Evolutionary conservation across 2,329 filamentous ascomycete genomes (phyloP), one percentile per base, ranked within the genome.

Genomic region (Diplodia sapinea): DNA sequence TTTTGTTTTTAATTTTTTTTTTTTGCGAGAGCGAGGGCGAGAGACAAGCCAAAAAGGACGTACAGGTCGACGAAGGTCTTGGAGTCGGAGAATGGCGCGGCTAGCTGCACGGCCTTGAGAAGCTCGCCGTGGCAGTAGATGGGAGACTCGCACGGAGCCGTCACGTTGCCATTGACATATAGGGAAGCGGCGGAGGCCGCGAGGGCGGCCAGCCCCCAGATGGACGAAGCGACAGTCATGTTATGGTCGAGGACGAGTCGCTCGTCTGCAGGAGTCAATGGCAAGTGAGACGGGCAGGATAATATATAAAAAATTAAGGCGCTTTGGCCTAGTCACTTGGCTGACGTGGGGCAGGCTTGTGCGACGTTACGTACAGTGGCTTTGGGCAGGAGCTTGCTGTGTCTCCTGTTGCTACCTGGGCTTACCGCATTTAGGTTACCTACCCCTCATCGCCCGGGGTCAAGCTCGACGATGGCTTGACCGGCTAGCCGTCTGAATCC

Each of bases 41-140:
- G 23, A 26, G 23, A 26, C 23, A 26, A 26, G 23, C 2, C 23
- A 4, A 11, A 31, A 26, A 20, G 15, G 11, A 61, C 65, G 57
- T 23, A 67, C 68, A 79, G 76, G 70, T 91, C 89, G 52, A 91
- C 89, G 74, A 90, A 91, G 0, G 88, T 90, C 82, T 91, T 91
- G 69, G 88, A 90, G 78, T 91, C 89, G 15, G 81, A 78, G 71
- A 90, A 91, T 0, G 88, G 88, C 29, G 80, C 81, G 2, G 88
- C 88, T 11, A 90, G 80, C 78, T 91, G 84, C 57, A 91, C 84
- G 70, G 87, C 82, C 69, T 83, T 81, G 2, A 91, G 81, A 13
- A 91, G 82, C 0, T 89, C 86, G 57, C 89, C 89, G 70, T 88
- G 83, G 74, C 89, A 91, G 77, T 91, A 91, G 23, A 91, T 81